These are phyloP conservation scores for Psilocybe cubensis DNA, from an alignment of 768 basidiomycete genomes.

Conservation along the genomic window DNA sequence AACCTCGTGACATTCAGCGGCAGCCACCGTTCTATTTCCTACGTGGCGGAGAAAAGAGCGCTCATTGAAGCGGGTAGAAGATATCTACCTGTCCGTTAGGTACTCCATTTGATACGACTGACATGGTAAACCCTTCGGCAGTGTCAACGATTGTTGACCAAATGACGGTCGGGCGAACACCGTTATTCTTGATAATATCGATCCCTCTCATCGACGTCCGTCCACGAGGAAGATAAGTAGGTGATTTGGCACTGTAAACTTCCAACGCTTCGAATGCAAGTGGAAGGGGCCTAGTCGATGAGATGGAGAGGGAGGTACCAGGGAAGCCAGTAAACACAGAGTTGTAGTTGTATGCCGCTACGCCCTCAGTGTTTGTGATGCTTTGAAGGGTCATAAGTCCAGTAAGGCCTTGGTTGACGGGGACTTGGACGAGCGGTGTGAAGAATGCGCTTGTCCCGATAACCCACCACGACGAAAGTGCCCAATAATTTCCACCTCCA, in stretches of 20 bases:
- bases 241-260: neutral
- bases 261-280: neutral
- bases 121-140: neutral
- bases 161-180: neutral
- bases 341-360: neutral
- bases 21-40: too few species aligned
- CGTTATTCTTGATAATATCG: neutral
- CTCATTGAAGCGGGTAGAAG: neutral
- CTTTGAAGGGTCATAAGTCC: constrained; percentile 3
- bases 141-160: neutral
- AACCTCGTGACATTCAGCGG: too few species aligned
- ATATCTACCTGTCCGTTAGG: neutral
- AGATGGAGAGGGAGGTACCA: neutral
- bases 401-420: neutral
- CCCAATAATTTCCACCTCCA: neutral
- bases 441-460: neutral
- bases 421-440: neutral
- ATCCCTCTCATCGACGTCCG: neutral
- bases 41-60: too few species aligned
- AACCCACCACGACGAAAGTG: neutral
- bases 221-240: neutral
- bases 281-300: neutral
- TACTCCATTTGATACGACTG: neutral
- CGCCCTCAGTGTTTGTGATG: neutral
- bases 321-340: neutral